Evolutionary conservation across 495 filamentous ascomycete species (phyloP), one percentile per base, ranked within the genome.

Genomic region (Lasiosphaeria miniovina): DNA sequence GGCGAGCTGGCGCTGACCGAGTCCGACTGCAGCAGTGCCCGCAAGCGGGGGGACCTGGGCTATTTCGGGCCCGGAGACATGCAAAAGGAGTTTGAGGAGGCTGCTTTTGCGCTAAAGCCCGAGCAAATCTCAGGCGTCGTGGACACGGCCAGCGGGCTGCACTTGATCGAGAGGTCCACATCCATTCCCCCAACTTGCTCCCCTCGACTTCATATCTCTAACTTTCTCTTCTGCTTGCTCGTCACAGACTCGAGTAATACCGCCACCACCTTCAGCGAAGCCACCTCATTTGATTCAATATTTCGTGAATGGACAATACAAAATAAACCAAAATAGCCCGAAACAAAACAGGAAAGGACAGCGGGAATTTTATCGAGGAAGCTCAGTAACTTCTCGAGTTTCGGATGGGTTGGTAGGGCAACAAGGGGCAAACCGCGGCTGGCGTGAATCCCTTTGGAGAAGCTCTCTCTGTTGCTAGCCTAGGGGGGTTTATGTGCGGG

Each of bases 61-160:
- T 96, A 91, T 73, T 98, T 98, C 68, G 91, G 90, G 31, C 85
- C 76, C 57, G 89, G 90, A 5, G 94, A 98, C 66, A 98, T 98
- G 94, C 94, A 98, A 69, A 96, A 93, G 79, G 94, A 98, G 75
- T 98, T 98, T 64, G 94, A 98, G 73, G 91, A 96, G 36, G 91
- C 92, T 0, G 88, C 93, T 4, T 98, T 98, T 77, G 86, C 86
- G 12, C 75, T 98, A 36, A 84, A 91, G 70, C 86, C 86, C 0
- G 91, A 91, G 24, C 86, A 97, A 71, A 84, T 98, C 57, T 96
- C 91, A 69, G 75, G 80, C 24, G 77, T 96, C 34, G 89, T 97
- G 0, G 88, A 96, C 68, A 96, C 93, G 4, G 91, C 90, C n/a
- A 96, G 90, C 32, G 94, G 94, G 3, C 77, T 97, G 61, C 94